Evolutionary conservation across 1,284 basidiomycete genomes (phyloP), one percentile per base, ranked within the genome.

Genomic region (Amylostereum areolatum): DNA sequence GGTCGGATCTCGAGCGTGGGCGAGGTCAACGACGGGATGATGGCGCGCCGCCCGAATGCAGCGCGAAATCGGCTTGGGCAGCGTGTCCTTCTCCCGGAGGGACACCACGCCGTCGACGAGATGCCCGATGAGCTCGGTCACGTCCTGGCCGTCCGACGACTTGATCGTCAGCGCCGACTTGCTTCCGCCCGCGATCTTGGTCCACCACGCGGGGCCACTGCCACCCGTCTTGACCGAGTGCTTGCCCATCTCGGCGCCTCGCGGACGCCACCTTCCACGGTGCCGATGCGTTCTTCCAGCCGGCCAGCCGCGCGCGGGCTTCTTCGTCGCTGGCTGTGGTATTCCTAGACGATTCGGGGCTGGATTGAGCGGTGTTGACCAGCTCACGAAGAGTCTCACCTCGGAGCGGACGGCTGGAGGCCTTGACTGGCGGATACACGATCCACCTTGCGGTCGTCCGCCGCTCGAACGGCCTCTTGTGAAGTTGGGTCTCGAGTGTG

Each of bases 21-120:
- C 37, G 85, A 87, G 0, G 95, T 97, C 47, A 92, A 77, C 0
- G 78, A 76, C 0, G 92, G 92, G 41, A 97, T 83, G 53, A 94
- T 73, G 0, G 81, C 1, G 81, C 95, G 6, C 95, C 95, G 2
- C 80, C 81, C 5, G 91, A 88, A 64, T 86, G 85, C 4, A 94
- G 71, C 0, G 96, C 95, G 61, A 81, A 96, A 68, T 99, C 96
- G 0, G 86, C 72, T 39, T 81, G 81, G 0, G 81, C 89, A 97
- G 68, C n/a, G 70, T 77, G 62, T 97, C 94, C 62, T 90, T 84
- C 10, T 80, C 85, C 57, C 70, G 79, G 34, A 73, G 72, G 34
- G 81, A 72, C 2, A 96, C 74, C 0, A 83, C 79, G 31, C 73
- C 67, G 54, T 92, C 84, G 59, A 97, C 88, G 40, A 96, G 74